Evolutionary conservation across 1,139 yeast species (phyloP).

Genomic region (Geotrichum restrictum): DNA sequence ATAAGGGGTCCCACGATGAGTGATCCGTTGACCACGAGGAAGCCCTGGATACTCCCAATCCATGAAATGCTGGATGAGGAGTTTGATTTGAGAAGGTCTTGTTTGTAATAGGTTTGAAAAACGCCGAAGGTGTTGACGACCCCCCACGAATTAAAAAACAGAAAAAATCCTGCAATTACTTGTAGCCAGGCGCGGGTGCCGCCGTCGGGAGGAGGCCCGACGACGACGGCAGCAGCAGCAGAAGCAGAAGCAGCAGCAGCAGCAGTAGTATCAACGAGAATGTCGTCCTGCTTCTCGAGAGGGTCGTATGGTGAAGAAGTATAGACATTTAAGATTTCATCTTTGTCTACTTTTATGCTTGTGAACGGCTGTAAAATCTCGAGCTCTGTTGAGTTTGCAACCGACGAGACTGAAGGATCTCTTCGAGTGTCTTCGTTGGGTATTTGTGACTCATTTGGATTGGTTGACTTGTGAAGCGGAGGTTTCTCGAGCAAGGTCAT

Average conservation of each 20-base stretch:
- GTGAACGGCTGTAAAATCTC: too few relatives aligned
- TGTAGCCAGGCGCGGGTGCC: constrained; percentile 36
- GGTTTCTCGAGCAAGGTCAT: too few relatives aligned
- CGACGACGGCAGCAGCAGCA: too few relatives aligned
- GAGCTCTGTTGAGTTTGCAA: too few relatives aligned
- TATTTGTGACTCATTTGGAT: neutral
- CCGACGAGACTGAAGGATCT: too few relatives aligned
- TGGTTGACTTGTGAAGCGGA: too few relatives aligned
- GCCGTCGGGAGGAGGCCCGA: constrained; percentile 31
- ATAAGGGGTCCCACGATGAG: constrained; percentile 60
- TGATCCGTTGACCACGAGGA: constrained; percentile 53
- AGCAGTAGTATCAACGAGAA: too few relatives aligned
- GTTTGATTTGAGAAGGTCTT: constrained; percentile 44
- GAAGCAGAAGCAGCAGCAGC: too few relatives aligned
- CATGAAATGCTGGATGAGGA: constrained; percentile 52
- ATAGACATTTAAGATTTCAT: too few relatives aligned
- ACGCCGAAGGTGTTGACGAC: constrained; percentile 59
- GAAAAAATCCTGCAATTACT: constrained; percentile 43
- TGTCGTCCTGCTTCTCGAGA: too few relatives aligned
- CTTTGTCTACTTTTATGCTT: too few relatives aligned
- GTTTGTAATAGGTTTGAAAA: constrained; percentile 54
- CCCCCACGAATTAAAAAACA: constrained; percentile 55
- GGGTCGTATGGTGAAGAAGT: too few relatives aligned
- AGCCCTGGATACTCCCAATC: constrained; percentile 58
- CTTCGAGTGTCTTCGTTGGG: neutral